Percentiles rank a stretch among this genome's conserved stretches.
Evolutionary conservation across 2,329 filamentous ascomycete genomes (phyloP).

Genomic region (Pseudogymnoascus sp.): DNA sequence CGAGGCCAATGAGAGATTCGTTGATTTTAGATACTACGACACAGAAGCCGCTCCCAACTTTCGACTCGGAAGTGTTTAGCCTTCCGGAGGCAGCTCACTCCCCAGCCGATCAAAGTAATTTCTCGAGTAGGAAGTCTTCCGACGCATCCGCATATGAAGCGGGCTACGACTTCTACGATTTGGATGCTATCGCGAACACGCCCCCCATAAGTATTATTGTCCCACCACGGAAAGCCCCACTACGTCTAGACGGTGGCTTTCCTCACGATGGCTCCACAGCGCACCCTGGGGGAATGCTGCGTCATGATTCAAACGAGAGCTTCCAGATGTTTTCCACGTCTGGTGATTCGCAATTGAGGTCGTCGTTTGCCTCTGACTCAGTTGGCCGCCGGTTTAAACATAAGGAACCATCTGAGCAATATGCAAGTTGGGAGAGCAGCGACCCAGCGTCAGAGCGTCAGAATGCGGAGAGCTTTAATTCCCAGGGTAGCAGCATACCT

Average conservation of each 20-base stretch:
- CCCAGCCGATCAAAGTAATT: neutral
- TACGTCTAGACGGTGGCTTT: conserved; percentile 20
- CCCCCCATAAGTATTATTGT: conserved; percentile 46
- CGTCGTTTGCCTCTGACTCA: neutral
- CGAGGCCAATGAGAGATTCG: conserved; percentile 41
- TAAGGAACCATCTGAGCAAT: neutral
- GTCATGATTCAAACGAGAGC: conserved; percentile 55
- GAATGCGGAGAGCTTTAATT: conserved; percentile 3
- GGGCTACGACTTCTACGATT: conserved; percentile 61
- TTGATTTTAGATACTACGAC: conserved; percentile 22
- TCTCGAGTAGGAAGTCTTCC: neutral
- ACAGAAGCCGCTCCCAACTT: conserved; percentile 23
- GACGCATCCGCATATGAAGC: conserved; percentile 31
- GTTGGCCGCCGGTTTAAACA: neutral
- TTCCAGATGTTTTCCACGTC: conserved; percentile 56
- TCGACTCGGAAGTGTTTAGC: conserved; percentile 28
- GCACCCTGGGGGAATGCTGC: conserved; percentile 28
- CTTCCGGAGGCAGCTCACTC: conserved; percentile 26
- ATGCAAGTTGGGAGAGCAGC: neutral
- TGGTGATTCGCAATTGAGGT: conserved; percentile 36
- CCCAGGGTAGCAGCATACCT: neutral
- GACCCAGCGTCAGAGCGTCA: neutral
- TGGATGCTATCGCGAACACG: conserved; percentile 42
- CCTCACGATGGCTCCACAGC: conserved; percentile 28
- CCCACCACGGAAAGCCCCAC: neutral